Evolutionary conservation across 2,329 filamentous ascomycete species (phyloP), one percentile per base, ranked within the genome.

Genomic region (Monosporascus sp.): DNA sequence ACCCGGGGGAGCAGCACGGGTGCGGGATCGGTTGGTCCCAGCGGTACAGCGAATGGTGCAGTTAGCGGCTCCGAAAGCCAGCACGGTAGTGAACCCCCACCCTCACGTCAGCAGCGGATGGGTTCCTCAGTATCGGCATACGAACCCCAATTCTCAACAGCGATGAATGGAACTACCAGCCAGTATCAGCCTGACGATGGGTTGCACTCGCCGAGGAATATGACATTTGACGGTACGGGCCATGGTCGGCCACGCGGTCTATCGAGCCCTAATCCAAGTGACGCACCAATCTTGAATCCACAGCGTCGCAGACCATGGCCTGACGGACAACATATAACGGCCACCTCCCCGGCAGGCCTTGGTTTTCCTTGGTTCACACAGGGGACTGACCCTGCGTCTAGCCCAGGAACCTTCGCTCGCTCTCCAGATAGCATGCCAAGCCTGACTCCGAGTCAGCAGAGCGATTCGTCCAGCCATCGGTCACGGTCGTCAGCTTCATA

Each of bases 51-150:
- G 16, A 73, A 70, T 43, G 69, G 70, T 48, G 76, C 73, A n/a
- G 70, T 69, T 4, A 80, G 77, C 49, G 72, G 76, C 20, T 76
- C 74, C 27, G 78, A 81, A 37, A 76, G 75, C 55, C 66, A 74
- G 37, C 71, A 67, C 20, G 77, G 74, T 20, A 80, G 76, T 51
- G 79, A 81, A 52, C 73, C 76, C 44, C 74, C 78, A 4, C 71
- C 74, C 11, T 67, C 66, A 36, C 71, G 76, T 8, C 74, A 76
- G 47, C 76, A 79, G 55, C 71, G 79, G 46, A 64, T 80, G 44
- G 73, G 73, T 44, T 83, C 80, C 16, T 69, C 73, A 7, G 70
- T 72, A 31, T 81, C 79, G 0, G 66, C 72, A 16, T 66, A 72
- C 1, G 77, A 79, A 43, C 76, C 76, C 1, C 76, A 73, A 27